Evolutionary conservation across 768 basidiomycete genomes (phyloP), one percentile per base, ranked within the genome.

Genomic region (Suillus sp.): DNA sequence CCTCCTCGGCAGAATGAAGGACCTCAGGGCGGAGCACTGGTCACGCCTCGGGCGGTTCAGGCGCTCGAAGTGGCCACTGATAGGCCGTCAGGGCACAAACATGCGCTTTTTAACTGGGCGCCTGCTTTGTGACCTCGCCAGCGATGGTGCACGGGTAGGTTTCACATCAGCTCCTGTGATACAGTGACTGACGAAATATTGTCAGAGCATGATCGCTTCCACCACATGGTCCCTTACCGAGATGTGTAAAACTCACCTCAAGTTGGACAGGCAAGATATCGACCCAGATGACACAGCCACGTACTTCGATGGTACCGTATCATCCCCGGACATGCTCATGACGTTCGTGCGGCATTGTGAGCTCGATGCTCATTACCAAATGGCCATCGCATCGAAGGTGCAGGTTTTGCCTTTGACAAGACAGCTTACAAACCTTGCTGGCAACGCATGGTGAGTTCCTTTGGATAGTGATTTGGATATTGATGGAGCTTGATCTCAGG

Each of bases 211-310:
- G 94, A 99, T 99, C 72, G 78, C 89, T 0, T 99, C 97, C 3
- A 98, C 95, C 4, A 99, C 97, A 1, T 99, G 97, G 97, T 96
- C 96, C 2, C 78, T 99, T 60, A 94, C 93, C 10, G 97, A 99
- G 76, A 98, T 99, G 95, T 95, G 93, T 78, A 85, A 82, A 65
- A 92, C 94, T 0, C 91, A 96, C 73, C 85, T 99, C 66, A 89
- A 90, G 65, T 84, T 86, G 64, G 89, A 91, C 59, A 81, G 97
- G 42, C 91, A 97, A 71, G 97, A 99, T 66, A 95, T 97, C 65
- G 96, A 99, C 71, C 90, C 95, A 0, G 96, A 98, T 65, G 97
- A 99, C 70, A 96, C 94, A 0, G 88, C 93, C 34, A 82, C 84
- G 66, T 98, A 93, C 76, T 87, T 99, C 67, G 97, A 99, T 70